Evolutionary conservation across 2,329 filamentous ascomycete species (phyloP), one percentile per base, ranked within the genome.

Genomic region (Blastomyces parvus): DNA sequence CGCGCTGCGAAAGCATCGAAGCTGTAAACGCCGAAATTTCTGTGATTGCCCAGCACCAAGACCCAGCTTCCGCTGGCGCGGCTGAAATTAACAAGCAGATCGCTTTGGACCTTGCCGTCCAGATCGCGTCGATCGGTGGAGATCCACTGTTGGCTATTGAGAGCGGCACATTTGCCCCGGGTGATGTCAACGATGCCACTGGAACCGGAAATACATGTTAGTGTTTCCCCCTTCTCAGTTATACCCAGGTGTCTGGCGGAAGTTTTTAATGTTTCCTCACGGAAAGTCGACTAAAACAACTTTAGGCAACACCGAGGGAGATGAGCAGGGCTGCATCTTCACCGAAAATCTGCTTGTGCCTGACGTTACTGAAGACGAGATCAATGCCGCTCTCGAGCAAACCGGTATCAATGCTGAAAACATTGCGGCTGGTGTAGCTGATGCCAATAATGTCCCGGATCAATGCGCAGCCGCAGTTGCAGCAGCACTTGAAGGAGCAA

Each of bases 11-110:
- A 50, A 76, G 74, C 72, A 84, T 81, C 67, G 56, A 74, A 50
- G 83, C 86, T 19, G 78, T 79, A 64, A 89, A 89, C 75, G 81
- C 86, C 2, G 86, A 88, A 76, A 87, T 89, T 69, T 82, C 80
- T 36, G 84, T 84, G 53, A 72, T 89, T 64, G 75, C 79, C 62
- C 85, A 87, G 74, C 86, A 88, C 74, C 86, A 89, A 75, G 86
- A 89, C 71, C 85, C 86, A 36, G 86, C 86, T 25, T 83, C 83
- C 0, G 70, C 79, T 2, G 81, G 80, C 52, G 83, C 85, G 14
- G 79, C 81, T 17, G 80, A 72, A 0, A 75, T 78, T 58, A 88
- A 88, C 79, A 87, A 86, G 77, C 77, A 78, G 44, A 83, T 88
- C 67, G 81, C 83, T 57, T 77, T 86, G 7, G 80, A 80, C 55